Conservation (phyloP, 225 moss, liverwort and hornwort genomes). For the Anthoceros angustus region DNA sequence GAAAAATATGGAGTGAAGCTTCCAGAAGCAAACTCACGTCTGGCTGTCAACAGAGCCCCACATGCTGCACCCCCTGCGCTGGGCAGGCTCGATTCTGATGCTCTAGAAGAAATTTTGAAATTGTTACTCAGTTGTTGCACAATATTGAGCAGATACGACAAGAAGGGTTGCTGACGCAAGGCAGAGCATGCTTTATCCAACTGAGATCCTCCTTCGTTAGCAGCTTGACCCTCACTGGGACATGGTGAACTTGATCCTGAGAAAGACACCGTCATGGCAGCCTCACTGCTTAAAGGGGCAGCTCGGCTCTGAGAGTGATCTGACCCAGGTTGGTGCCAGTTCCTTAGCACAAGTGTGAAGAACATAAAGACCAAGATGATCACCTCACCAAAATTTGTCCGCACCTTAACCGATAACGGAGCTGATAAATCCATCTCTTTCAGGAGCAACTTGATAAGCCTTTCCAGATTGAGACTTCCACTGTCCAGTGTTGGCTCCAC, state of each 20-base stretch:
- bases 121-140: slow-evolving; percentile 78
- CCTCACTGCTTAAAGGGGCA: slow-evolving; percentile 18
- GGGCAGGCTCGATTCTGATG: slow-evolving; percentile 37
- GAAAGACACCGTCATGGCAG: background rate
- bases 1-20: slow-evolving; percentile 97
- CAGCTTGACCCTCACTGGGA: slow-evolving; percentile 39
- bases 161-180: slow-evolving; percentile 67
- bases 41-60: slow-evolving; percentile 72
- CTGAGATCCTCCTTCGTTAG: slow-evolving; percentile 46
- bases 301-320: slow-evolving; percentile 52
- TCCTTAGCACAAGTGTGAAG: slow-evolving; percentile 80
- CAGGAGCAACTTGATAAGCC: slow-evolving; percentile 73
- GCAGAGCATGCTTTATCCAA: slow-evolving; percentile 72
- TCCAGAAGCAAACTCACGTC: slow-evolving; percentile 95
- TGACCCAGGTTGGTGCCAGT: slow-evolving; percentile 97
- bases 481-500: slow-evolving; percentile 49
- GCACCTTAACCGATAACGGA: slow-evolving; percentile 57
- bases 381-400: slow-evolving; percentile 85
- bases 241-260: slow-evolving; percentile 20
- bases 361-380: slow-evolving; percentile 94
- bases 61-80: slow-evolving; percentile 64
- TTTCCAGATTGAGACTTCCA: slow-evolving; percentile 74
- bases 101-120: slow-evolving; percentile 65
- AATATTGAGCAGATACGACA: slow-evolving; percentile 60
- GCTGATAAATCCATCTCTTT: slow-evolving; percentile 73